A percentile compares a stretch with the other conserved stretches of the same genome.
phyloP scores from a whole-genome alignment of 129 eudicot genomes.

The Ambrosia trifida region DNA sequence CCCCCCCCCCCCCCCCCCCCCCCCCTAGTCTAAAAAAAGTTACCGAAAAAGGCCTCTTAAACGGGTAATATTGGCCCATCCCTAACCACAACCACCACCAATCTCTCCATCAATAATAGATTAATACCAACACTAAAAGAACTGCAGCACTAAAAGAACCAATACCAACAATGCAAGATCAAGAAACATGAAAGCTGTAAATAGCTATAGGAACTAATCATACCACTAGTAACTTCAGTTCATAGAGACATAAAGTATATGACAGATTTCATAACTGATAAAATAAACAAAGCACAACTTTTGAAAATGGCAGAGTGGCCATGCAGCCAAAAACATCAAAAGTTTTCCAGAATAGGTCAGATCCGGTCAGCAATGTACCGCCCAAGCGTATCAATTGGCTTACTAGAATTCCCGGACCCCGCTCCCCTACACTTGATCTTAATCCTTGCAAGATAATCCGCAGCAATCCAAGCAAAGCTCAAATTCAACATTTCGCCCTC shows the following conservation, averaged over 20 bases:
- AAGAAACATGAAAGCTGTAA: not conserved
- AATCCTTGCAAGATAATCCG: constrained; percentile 16
- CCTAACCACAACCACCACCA: no score
- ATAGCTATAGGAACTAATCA: constrained; percentile 4
- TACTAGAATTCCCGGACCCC: not conserved
- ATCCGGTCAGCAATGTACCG: constrained; percentile 16
- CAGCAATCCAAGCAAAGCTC: constrained; percentile 20
- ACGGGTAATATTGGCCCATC: no score
- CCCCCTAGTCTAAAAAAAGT: no score
- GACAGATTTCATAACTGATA: not conserved
- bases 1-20: no score
- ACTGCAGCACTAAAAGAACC: not conserved
- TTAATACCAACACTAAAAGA: no score
- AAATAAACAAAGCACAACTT: not conserved
- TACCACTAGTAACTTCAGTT: not conserved
- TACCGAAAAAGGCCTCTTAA: no score
- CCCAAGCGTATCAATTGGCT: constrained; percentile 10
- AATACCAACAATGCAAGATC: not conserved
- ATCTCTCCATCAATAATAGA: no score
- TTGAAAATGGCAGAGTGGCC: constrained; percentile 15
- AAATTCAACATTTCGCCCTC: not conserved
- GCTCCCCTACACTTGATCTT: constrained; percentile 15
- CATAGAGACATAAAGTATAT: not conserved
- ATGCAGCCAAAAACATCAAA: not conserved
- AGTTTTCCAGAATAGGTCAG: not conserved